Conservation (phyloP, 2,329 filamentous ascomycete genomes). For the Proliferodiscus dingleyae region DNA sequence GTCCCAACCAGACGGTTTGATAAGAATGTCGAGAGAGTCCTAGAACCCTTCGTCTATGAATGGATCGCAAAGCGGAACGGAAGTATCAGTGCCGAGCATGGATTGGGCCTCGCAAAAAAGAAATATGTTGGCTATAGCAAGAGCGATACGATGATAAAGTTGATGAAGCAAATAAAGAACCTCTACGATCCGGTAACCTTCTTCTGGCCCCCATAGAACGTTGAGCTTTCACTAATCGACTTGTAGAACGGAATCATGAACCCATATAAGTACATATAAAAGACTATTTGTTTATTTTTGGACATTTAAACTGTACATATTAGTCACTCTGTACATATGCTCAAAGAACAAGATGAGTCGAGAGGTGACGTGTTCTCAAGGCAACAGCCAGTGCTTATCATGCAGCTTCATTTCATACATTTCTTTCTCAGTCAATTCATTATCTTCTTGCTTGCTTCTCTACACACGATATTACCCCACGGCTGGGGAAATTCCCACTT, state of each 20-base stretch:
- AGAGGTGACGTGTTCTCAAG: neutral
- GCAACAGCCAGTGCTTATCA: no score
- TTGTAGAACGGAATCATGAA: constrained; percentile 94
- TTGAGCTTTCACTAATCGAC: constrained; percentile 18
- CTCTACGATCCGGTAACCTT: constrained; percentile 85
- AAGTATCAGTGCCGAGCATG: constrained; percentile 96
- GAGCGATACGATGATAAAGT: constrained; percentile 74
- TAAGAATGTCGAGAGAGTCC: constrained; percentile 75
- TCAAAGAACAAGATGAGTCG: neutral
- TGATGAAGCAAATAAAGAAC: constrained; percentile 95
- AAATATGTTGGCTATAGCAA: constrained; percentile 91
- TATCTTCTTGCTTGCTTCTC: no score
- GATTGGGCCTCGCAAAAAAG: constrained; percentile 91
- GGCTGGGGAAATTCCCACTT: no score
- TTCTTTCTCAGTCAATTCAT: no score
- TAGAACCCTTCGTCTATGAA: constrained; percentile 96
- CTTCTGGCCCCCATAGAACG: neutral
- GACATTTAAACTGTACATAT: neutral
- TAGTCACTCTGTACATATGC: no score
- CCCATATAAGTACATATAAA: constrained; percentile 89
- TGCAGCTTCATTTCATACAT: no score
- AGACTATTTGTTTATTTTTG: neutral
- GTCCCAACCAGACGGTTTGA: constrained; percentile 78
- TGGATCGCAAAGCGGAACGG: constrained; percentile 87
- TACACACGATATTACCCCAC: no score